A percentile compares a stretch with the other conserved stretches of the same genome.
phyloP scores from a whole-genome alignment of 257 asterid genomes.

The Craterostigma plantagineum region DNA sequence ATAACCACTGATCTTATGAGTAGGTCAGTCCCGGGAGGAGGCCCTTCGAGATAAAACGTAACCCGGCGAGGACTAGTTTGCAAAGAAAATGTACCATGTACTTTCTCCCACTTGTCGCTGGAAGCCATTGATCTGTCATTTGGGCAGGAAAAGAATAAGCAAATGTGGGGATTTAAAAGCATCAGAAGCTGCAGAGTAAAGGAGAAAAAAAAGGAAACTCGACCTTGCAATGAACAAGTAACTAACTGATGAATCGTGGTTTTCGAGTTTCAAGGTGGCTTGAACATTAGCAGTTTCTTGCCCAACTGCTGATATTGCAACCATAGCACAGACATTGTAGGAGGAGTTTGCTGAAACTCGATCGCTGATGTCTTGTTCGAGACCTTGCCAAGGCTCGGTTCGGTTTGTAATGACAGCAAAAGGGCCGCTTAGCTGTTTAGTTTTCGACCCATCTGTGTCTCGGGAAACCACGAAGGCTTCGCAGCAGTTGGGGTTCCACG shows the following conservation, averaged over 20 bases:
- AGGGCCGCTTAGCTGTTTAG: slow-evolving; percentile 14
- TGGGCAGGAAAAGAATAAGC: slow-evolving; percentile 10
- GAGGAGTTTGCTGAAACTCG: slow-evolving; percentile 28
- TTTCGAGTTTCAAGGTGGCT: slow-evolving; percentile 57
- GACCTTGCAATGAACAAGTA: slow-evolving; percentile 63
- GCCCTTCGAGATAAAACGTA: slow-evolving; percentile 68
- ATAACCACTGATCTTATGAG: slow-evolving; percentile 49
- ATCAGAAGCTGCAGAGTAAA: slow-evolving; percentile 1
- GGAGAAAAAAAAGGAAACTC: slow-evolving; percentile 1
- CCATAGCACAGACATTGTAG: slow-evolving; percentile 48
- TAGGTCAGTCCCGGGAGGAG: slow-evolving; percentile 58
- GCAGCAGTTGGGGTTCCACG: slow-evolving; percentile 62
- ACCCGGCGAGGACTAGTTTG: slow-evolving; percentile 36
- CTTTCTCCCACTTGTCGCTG: slow-evolving; percentile 38
- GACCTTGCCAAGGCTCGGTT: slow-evolving; percentile 67
- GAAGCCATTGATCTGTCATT: slow-evolving; percentile 44
- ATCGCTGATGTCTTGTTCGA: slow-evolving; percentile 66
- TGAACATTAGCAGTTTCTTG: slow-evolving; percentile 30
- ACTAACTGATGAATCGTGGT: slow-evolving; percentile 24
- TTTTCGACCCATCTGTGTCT: slow-evolving; percentile 16
- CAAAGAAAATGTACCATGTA: slow-evolving; percentile 57
- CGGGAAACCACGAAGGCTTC: slow-evolving; percentile 35
- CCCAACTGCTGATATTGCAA: slow-evolving; percentile 32
- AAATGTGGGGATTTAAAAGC: slow-evolving; percentile 2
- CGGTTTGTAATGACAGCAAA: slow-evolving; percentile 56